Evolutionary conservation across 495 filamentous ascomycete genomes (phyloP).

Genomic region (Penicillium soppii): DNA sequence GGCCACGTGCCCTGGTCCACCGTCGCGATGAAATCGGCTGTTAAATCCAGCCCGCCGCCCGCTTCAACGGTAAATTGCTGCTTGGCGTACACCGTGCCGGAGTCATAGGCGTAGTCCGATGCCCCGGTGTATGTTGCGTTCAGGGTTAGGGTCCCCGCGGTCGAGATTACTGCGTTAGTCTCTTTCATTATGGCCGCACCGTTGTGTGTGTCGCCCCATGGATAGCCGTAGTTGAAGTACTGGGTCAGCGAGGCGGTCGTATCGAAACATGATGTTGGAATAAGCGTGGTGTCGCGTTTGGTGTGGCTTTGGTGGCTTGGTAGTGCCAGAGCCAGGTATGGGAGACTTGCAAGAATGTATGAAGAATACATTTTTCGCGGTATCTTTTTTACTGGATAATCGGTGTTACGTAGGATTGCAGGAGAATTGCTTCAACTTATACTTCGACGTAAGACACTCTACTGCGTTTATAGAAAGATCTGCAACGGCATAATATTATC

Average conservation of each 20-base stretch:
- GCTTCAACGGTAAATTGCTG: conserved; percentile 21
- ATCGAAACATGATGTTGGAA: conserved; percentile 54
- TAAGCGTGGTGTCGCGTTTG: conserved; percentile 36
- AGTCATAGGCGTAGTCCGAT: conserved; percentile 46
- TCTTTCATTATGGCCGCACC: conserved; percentile 59
- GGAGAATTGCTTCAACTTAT: background rate
- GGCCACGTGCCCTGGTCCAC: conserved; percentile 56
- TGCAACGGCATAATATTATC: background rate
- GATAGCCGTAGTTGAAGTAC: conserved; percentile 54
- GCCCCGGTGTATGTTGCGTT: conserved; percentile 42
- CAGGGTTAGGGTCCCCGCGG: conserved; percentile 26
- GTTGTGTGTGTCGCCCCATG: conserved; percentile 50
- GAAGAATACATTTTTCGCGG: conserved; percentile 1
- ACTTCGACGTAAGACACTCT: background rate
- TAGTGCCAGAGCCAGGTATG: conserved; percentile 18
- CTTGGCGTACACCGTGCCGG: conserved; percentile 29
- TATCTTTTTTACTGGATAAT: too few species aligned
- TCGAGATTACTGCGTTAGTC: conserved; percentile 53
- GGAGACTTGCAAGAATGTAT: conserved; percentile 2
- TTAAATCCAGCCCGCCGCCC: conserved; percentile 23
- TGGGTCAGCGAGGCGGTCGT: conserved; percentile 48
- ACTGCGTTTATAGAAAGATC: background rate
- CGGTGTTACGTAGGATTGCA: too few species aligned
- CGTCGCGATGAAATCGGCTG: conserved; percentile 49
- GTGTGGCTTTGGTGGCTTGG: background rate